Conservation (phyloP, 2,329 filamentous ascomycete species). For the Dactylella cylindrospora region DNA sequence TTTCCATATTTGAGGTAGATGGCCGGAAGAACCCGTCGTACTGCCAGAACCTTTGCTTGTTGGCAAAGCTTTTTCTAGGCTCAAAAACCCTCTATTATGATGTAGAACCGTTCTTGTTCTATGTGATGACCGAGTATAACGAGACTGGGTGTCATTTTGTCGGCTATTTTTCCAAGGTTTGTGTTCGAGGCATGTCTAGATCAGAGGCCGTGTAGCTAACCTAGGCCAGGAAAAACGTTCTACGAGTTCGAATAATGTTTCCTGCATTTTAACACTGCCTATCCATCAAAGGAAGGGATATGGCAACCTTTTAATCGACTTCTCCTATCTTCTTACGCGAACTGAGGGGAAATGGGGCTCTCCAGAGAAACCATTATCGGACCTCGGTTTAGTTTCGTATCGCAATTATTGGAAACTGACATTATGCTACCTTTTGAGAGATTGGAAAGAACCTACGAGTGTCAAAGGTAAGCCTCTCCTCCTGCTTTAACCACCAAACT, state of each 20-base stretch:
- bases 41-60: slow-evolving; percentile 92
- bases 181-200: neutral
- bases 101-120: slow-evolving; percentile 94
- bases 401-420: slow-evolving; percentile 94
- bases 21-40: slow-evolving; percentile 97
- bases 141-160: slow-evolving; percentile 92
- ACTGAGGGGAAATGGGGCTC: slow-evolving; percentile 93
- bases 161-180: slow-evolving; percentile 90
- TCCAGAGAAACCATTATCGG: slow-evolving; percentile 93
- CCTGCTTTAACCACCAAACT: slow-evolving; percentile 56
- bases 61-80: slow-evolving; percentile 96
- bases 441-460: slow-evolving; percentile 51
- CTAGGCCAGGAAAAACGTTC: slow-evolving; percentile 72
- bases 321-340: slow-evolving; percentile 92
- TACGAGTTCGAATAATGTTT: slow-evolving; percentile 94
- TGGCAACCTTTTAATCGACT: slow-evolving; percentile 94
- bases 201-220: slow-evolving; percentile 2
- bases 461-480: slow-evolving; percentile 43
- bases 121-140: slow-evolving; percentile 93
- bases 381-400: slow-evolving; percentile 97
- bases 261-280: slow-evolving; percentile 90
- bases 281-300: slow-evolving; percentile 98
- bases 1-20: slow-evolving; percentile 97
- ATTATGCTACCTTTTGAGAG: slow-evolving; percentile 78
- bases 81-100: slow-evolving; percentile 99